Evolutionary conservation across 768 basidiomycete species (phyloP).

Genomic region (Pseudohyphozyma bogoriensis): DNA sequence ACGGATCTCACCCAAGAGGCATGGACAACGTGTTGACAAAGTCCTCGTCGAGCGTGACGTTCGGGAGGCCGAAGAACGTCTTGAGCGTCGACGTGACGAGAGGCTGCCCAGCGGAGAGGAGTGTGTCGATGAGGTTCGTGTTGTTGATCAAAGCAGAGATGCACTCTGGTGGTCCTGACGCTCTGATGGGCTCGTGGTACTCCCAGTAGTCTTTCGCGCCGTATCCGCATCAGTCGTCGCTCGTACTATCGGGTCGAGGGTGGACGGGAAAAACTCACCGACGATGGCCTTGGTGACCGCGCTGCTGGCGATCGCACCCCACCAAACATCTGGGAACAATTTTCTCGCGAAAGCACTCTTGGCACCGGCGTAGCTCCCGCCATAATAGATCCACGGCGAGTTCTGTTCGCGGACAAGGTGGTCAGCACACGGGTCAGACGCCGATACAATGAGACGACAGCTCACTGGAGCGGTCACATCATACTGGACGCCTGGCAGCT

Average conservation of each 20-base stretch:
- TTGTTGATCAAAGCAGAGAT: slow-evolving; percentile 16
- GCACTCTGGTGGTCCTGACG: slow-evolving; percentile 6
- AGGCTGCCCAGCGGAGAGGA: slow-evolving; percentile 45
- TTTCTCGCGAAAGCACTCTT: slow-evolving; percentile 83
- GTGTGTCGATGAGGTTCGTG: slow-evolving; percentile 52
- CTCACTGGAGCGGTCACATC: no score
- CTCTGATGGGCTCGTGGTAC: slow-evolving; percentile 25
- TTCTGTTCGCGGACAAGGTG: background rate
- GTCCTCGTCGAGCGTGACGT: slow-evolving; percentile 61
- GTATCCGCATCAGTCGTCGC: no score
- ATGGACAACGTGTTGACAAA: slow-evolving; percentile 61
- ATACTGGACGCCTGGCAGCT: slow-evolving; percentile 57
- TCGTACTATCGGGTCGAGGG: no score
- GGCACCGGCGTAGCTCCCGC: slow-evolving; percentile 61
- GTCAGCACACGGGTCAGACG: no score
- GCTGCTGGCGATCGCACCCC: slow-evolving; percentile 78
- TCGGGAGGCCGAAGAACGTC: slow-evolving; percentile 61
- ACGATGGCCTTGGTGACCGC: slow-evolving; percentile 80
- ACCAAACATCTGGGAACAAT: slow-evolving; percentile 78
- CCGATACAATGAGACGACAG: background rate
- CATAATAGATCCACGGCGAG: slow-evolving; percentile 52
- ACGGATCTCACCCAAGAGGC: slow-evolving; percentile 57
- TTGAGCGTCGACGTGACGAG: slow-evolving; percentile 52
- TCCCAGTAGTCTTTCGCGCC: no score
- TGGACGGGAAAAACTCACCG: no score